Evolutionary conservation across 441 rosid genomes (phyloP).

Genomic region (Manihot esculenta): DNA sequence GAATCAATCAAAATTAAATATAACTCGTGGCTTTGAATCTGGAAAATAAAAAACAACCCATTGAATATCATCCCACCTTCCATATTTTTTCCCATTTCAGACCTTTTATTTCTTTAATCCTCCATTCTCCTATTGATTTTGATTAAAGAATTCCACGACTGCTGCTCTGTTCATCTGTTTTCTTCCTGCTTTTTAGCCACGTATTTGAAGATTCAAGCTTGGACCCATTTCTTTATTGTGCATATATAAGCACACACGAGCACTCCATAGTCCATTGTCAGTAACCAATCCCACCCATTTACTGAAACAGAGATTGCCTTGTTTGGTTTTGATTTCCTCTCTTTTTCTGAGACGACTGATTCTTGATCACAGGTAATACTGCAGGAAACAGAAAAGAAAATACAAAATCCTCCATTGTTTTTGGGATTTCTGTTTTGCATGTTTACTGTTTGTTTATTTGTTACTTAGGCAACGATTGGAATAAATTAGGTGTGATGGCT

Average conservation of each 20-base stretch:
- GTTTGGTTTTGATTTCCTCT: background rate
- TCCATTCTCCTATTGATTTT: background rate
- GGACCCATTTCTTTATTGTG: conserved; percentile 4
- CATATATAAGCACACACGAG: conserved; percentile 18
- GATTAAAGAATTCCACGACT: conserved; percentile 17
- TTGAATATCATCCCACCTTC: conserved; percentile 18
- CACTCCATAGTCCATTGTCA: conserved; percentile 8
- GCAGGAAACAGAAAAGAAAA: background rate
- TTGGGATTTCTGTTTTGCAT: background rate
- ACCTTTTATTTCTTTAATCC: too few species aligned
- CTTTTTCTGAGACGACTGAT: too few species aligned
- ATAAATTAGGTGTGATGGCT: background rate
- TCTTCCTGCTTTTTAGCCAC: conserved; percentile 14
- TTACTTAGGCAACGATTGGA: background rate
- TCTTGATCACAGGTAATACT: background rate
- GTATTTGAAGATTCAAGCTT: conserved; percentile 29
- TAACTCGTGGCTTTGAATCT: conserved; percentile 23
- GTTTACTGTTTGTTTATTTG: background rate
- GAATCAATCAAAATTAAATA: conserved; percentile 35
- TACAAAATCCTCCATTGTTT: too few species aligned
- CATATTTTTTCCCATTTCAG: conserved; percentile 22
- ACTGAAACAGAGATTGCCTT: background rate
- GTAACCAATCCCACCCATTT: too few species aligned
- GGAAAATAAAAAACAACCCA: conserved; percentile 5
- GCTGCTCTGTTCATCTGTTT: background rate